A percentile compares a stretch with the other conserved stretches of the same genome.
Evolutionary conservation across 2,329 filamentous ascomycete species (phyloP).

Genomic region (Zelopaecilomyces penicillatus): DNA sequence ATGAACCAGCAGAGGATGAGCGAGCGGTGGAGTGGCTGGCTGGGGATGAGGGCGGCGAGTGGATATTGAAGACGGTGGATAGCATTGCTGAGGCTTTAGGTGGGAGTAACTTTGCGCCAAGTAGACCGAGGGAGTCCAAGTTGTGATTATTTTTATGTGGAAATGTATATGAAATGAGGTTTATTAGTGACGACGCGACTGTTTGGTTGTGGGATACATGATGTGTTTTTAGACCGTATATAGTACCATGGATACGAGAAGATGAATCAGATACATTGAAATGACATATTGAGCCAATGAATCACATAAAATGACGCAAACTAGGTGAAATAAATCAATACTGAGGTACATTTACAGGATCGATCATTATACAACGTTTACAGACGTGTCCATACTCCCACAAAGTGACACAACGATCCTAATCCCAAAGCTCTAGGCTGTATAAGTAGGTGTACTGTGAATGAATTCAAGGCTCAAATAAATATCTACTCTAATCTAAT

Average conservation of each 20-base stretch:
- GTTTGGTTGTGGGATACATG: not conserved
- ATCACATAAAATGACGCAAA: too few relatives aligned
- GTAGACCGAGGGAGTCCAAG: constrained; percentile 4
- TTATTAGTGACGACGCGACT: not conserved
- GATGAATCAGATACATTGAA: too few relatives aligned
- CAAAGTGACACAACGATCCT: too few relatives aligned
- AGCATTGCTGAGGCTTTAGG: constrained; percentile 37
- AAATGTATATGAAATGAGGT: not conserved
- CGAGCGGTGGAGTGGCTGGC: constrained; percentile 32
- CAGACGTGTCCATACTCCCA: too few relatives aligned
- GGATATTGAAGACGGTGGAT: constrained; percentile 38
- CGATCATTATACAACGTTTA: too few relatives aligned
- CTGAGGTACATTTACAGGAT: too few relatives aligned
- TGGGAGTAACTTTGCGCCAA: constrained; percentile 29
- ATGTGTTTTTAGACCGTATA: not conserved
- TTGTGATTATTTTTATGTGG: constrained; percentile 1
- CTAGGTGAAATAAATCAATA: too few relatives aligned
- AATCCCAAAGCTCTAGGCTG: too few relatives aligned
- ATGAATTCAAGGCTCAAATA: not conserved
- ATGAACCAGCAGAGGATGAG: constrained; percentile 25
- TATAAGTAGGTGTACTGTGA: not conserved
- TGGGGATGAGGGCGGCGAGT: constrained; percentile 37
- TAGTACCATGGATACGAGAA: not conserved
- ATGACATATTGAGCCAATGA: too few relatives aligned
- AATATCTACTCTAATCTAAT: not conserved